Base-by-base conservation (phyloP, 116 monocot genomes). In the Phalaenopsis hybrid region DNA sequence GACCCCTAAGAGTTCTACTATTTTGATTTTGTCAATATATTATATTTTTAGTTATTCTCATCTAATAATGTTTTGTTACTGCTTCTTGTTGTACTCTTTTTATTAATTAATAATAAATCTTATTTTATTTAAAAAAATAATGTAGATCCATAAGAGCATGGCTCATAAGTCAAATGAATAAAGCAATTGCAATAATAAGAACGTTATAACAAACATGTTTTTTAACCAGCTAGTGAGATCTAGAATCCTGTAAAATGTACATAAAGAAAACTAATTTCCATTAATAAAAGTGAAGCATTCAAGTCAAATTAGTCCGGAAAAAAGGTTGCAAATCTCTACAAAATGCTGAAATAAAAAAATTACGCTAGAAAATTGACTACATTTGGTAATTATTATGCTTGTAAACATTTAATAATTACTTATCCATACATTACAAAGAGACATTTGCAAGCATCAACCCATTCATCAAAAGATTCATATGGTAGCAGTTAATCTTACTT, bases 401-500 rank as follows among this genome's bases (percentile, higher is more conserved):
- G 46, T 45, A 75, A 20, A 46, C 44, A 44, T 8, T 2, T 46
- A 75, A 12, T 4, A 75, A 75, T 46, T 45, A 75, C 44, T 75
- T 46, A 45, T 46, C 10, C 31, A 59, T 61, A 10, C 17, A 20
- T 16, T 61, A n/a, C 44, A 41, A 3, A 12, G 2, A 12, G 0
- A n/a, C 0, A 61, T 2, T 34, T 59, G 18, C 8, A 79, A 61
- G 44, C 21, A 79, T 79, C 12, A 17, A 44, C 43, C 25, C 17
- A 79, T 55, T 7, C 44, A 76, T 43, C 31, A 28, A 77, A 25
- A 69, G 44, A 31, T 67, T 5, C 59, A 43, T 18, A 75, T 46
- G 2, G 9, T 4, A 46, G 17, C n/a, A 46, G n/a, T 44, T 25
- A 82, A 52, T n/a, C 90, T 88, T 93, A 92, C 99, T 89, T 95